Base-by-base conservation (phyloP, 306 rosid species). In the Begonia loranthoides region DNA sequence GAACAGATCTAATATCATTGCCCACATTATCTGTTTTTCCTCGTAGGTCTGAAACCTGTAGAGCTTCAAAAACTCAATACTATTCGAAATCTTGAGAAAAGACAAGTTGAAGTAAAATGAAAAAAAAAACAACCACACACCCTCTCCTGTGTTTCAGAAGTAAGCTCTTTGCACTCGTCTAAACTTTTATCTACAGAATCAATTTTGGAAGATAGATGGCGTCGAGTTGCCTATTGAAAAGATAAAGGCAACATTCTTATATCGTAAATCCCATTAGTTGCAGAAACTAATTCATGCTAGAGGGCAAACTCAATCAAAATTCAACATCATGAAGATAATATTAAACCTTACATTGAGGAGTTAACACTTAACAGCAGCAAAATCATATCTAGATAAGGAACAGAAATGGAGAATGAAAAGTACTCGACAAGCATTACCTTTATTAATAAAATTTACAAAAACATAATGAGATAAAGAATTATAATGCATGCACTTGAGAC, bases 191-290 rank as follows among this genome's bases (percentile, higher is more conserved):
- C 99, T 46, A 73, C 60, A 22, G 51, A 21, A 24, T 78, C 79
- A 41, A 92, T 67, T 70, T 69, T 80, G n/a, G 66, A 72, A 65
- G 87, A 74, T 64, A 87, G 56, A 59, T 61, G 74, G 62, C 60
- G 74, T 73, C 56, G 79, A 54, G 88, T 72, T 9, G 68, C 86
- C 99, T 92, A 86, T 28, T 28, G 73, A 73, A 39, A 58, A 56
- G 50, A 28, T 19, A 19, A 28, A 28, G 36, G 36, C 36, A 28
- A 28, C 36, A 28, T 5, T 4, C 9, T 28, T 2, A 28, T 28
- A 8, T 28, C 1, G 36, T 3, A 28, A 28, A 28, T 28, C 4
- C 36, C 6, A 7, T 28, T 28, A 28, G 36, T 28, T 4, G 36
- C 36, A 28, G 36, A 28, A 28, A 28, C 36, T 28, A 28, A 28